Percentiles rank a stretch among this genome's conserved stretches.
Conservation (phyloP, 148 eudicot species). For the Rhododendron simsii region DNA sequence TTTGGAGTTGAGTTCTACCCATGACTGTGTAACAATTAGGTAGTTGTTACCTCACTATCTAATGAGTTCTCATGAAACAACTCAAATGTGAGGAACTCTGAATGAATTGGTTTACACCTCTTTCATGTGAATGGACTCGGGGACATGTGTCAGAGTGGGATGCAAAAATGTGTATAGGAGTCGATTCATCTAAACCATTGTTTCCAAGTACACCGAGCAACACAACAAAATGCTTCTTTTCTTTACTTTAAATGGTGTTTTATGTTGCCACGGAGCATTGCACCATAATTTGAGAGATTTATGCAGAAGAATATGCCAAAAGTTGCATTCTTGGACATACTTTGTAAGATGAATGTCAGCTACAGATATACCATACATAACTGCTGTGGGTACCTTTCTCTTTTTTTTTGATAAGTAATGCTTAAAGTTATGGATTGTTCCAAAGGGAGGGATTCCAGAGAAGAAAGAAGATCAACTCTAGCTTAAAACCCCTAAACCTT, state of each 20-base stretch:
- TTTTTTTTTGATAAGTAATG: no score
- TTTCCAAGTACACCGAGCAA: not conserved
- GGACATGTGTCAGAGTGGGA: not conserved
- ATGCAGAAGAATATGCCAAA: not conserved
- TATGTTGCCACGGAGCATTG: not conserved
- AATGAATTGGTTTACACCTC: not conserved
- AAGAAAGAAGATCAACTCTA: not conserved
- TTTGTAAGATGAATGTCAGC: not conserved
- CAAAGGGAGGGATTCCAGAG: constrained; percentile 7
- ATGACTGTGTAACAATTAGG: no score
- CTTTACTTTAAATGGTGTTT: not conserved
- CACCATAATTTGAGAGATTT: not conserved
- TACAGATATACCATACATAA: not conserved
- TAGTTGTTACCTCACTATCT: not conserved
- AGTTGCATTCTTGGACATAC: not conserved
- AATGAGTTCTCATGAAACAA: not conserved
- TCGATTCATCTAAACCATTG: not conserved
- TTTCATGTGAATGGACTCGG: not conserved
- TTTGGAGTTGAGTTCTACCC: no score
- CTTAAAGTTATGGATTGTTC: not conserved
- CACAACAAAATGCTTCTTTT: not conserved
- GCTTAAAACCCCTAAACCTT: not conserved
- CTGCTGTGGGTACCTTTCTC: not conserved
- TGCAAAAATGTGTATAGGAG: not conserved
- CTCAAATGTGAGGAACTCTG: not conserved